Base-by-base conservation (phyloP, 805 yeast genomes). In the Starmerella khaoyaiensis region DNA sequence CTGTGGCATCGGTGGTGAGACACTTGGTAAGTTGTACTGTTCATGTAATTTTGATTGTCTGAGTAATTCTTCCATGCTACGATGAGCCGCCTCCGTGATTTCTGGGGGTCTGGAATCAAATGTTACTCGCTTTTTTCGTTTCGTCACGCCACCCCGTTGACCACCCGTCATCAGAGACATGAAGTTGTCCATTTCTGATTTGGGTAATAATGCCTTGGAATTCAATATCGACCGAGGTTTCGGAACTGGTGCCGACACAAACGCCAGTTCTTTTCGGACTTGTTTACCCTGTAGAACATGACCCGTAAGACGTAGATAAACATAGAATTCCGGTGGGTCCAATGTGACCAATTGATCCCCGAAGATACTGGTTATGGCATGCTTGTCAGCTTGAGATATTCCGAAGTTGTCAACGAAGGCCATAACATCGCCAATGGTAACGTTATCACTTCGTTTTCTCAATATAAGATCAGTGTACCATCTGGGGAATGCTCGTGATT, bases 301-400 rank as follows among this genome's bases (percentile, higher is more conserved):
- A 15, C 93, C 71, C 11, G 84, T 68, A 16, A 90, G 67, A 49
- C 98, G 66, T 37, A 87, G 55, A 25, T 83, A 67, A 0, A 94
- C 94, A 61, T 80, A 90, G 59, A 90, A 87, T 56, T 84, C 93
- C 5, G 94, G 93, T 37, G 84, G 76, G 50, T 82, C 84, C 38
- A 87, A 65, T 3, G 79, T 68, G 39, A 65, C 65, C 23, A 68
- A 42, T 9, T 51, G 52, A 28, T 41, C 47, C 25, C 53, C 58
- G 28, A 61, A 56, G 24, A 59, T 40, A 15, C 43, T 44, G 25
- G 50, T 33, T 24, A 62, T 54, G 39, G 45, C 42, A 20, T 65
- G 65, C 53, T 72, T 73, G 23, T 71, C 61, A 2, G 56, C 50
- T 1, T 65, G 66, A 2, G 74, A 52, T 11, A 87, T 60, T 38